phyloP scores from a whole-genome alignment of 2,329 filamentous ascomycete genomes.

The Colletotrichum zoysiae region DNA sequence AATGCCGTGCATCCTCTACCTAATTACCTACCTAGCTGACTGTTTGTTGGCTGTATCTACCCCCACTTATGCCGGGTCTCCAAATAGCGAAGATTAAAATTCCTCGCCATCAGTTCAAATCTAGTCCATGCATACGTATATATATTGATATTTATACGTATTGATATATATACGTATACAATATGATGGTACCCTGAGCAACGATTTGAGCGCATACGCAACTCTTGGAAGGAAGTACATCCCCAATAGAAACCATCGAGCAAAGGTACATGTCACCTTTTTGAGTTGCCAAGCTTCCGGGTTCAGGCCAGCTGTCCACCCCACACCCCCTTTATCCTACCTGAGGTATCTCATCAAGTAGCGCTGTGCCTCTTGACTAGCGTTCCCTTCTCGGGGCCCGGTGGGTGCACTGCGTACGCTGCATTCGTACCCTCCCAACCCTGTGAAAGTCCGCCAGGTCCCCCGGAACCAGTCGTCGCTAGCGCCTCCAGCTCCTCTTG shows the following conservation, averaged over 20 bases:
- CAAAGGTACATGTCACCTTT: slow-evolving; percentile 12
- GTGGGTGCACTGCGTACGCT: slow-evolving; percentile 10
- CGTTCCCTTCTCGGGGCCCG: slow-evolving; percentile 32
- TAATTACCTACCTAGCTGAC: neutral
- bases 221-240: neutral
- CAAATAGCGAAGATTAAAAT: neutral
- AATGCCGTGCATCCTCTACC: neutral
- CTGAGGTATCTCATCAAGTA: too few relatives aligned
- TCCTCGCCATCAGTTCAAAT: neutral
- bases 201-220: neutral
- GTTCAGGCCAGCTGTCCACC: slow-evolving; percentile 33
- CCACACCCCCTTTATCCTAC: slow-evolving; percentile 25
- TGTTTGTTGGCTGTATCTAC: neutral
- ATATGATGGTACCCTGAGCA: neutral
- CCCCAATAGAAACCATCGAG: neutral
- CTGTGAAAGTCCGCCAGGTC: slow-evolving; percentile 30
- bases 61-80: too few relatives aligned
- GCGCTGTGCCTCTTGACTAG: neutral
- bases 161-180: too few relatives aligned
- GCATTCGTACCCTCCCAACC: slow-evolving; percentile 37
- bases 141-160: neutral
- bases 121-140: neutral
- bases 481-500: slow-evolving; percentile 30
- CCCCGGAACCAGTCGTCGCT: slow-evolving; percentile 11
- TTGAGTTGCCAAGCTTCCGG: slow-evolving; percentile 28